These are phyloP conservation scores for Metschnikowia lachancei DNA, from an alignment of 805 yeast species.

Conservation along the genomic window DNA sequence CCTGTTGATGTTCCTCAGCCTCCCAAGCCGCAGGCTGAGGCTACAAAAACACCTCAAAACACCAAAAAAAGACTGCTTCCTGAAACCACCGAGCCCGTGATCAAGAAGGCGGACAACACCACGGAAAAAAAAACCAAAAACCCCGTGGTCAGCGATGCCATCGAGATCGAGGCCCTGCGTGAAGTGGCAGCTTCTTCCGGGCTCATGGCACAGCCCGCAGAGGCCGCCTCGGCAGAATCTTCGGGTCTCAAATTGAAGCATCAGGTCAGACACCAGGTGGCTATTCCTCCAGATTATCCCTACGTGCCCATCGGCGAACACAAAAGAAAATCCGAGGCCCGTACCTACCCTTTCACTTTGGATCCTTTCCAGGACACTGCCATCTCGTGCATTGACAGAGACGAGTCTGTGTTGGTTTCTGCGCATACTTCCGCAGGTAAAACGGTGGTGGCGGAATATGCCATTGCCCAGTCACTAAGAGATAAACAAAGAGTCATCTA, in stretches of 20 bases:
- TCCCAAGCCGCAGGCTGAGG: neutral
- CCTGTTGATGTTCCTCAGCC: conserved; percentile 20
- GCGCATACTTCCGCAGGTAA: conserved; percentile 98
- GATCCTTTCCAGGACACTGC: conserved; percentile 99
- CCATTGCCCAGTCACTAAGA: conserved; percentile 90
- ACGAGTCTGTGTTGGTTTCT: conserved; percentile 91
- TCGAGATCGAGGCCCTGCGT: conserved; percentile 85
- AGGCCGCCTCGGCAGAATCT: conserved; percentile 27
- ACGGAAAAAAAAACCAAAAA: conserved; percentile 36
- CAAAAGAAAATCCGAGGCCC: conserved; percentile 71
- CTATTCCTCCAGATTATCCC: conserved; percentile 87
- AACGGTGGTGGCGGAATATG: conserved; percentile 95
- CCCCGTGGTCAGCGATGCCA: conserved; percentile 81
- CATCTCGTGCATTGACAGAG: conserved; percentile 90
- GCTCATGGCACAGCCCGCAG: conserved; percentile 38
- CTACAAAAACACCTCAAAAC: neutral
- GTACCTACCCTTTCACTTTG: conserved; percentile 85
- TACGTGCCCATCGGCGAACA: conserved; percentile 88
- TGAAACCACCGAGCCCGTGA: conserved; percentile 1
- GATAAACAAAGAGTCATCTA: conserved; percentile 92
- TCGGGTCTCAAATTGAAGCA: conserved; percentile 66
- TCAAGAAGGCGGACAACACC: conserved; percentile 4
- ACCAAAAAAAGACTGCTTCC: conserved; percentile 5
- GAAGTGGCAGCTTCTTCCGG: conserved; percentile 85
- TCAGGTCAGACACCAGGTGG: conserved; percentile 97